Evolutionary conservation across 768 basidiomycete species (phyloP).

Genomic region (Piloderma croceum): DNA sequence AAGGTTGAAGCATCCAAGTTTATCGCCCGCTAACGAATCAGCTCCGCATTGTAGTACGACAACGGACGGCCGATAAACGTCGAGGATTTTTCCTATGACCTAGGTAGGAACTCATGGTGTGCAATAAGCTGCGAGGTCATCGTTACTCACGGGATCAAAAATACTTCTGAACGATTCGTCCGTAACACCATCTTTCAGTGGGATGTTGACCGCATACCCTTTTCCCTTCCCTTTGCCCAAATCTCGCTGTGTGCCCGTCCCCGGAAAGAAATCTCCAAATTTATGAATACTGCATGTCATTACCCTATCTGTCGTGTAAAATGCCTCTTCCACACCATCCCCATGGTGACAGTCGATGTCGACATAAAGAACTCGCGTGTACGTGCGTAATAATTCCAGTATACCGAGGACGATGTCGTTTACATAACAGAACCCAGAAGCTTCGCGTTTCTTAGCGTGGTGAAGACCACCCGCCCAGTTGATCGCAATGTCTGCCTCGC

Average conservation of each 20-base stretch:
- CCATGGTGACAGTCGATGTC: conserved; percentile 99
- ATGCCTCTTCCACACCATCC: conserved; percentile 97
- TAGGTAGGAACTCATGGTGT: too few relatives aligned
- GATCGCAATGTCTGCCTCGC: conserved; percentile 76
- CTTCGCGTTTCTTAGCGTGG: conserved; percentile 99
- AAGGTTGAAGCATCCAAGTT: conserved; percentile 92
- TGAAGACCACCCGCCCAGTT: conserved; percentile 99
- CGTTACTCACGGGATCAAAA: conserved; percentile 87
- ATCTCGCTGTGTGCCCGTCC: conserved; percentile 79
- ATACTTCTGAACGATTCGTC: conserved; percentile 83
- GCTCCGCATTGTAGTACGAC: conserved; percentile 94
- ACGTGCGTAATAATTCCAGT: conserved; percentile 82
- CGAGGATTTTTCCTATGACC: conserved; percentile 82
- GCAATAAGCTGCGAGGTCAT: too few relatives aligned
- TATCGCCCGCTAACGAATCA: conserved; percentile 92
- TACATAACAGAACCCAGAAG: conserved; percentile 97
- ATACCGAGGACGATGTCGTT: conserved; percentile 96
- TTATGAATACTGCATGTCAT: conserved; percentile 98
- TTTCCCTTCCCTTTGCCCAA: conserved; percentile 78
- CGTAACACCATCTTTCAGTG: conserved; percentile 88
- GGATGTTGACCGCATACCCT: conserved; percentile 89
- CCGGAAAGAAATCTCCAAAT: conserved; percentile 81
- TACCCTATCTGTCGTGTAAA: conserved; percentile 94
- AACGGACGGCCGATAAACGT: conserved; percentile 81
- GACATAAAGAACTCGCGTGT: conserved; percentile 88